Evolutionary conservation across 2,329 filamentous ascomycete species (phyloP), one percentile per base, ranked within the genome.

Genomic region (Penicillium psychrosexuale): DNA sequence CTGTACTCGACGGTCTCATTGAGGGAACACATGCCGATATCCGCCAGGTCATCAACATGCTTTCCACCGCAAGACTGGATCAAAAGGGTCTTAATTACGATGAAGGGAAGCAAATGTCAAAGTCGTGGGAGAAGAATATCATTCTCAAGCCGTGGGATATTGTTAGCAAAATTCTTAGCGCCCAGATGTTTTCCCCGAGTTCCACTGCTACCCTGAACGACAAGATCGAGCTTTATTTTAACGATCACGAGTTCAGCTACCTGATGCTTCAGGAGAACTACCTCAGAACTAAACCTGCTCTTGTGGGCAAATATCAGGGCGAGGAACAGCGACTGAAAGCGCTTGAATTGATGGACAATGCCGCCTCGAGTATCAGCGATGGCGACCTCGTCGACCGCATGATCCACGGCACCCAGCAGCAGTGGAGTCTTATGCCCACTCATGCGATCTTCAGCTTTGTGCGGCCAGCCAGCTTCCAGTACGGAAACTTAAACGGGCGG

Each of bases 261-360:
- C 80, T 99, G 50, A 97, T 99, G 94, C 86, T 99, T 44, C 94
- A 99, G 71, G 95, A 99, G 73, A 99, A 99, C 69, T 99, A 99
- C 65, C 81, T 99, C 12, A 88, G 85, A 59, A 91, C 91, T 2
- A 90, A 86, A 57, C 94, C 94, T 3, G 81, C 86, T 57, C 80
- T 78, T 12, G 77, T 89, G 3, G 82, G 79, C 57, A 80, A 79
- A 19, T 87, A 86, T 69, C 79, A 79, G 37, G 84, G 82, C 55
- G 85, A 84, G 60, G 87, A 93, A 71, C 82, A 86, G 59, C 87
- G 84, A 28, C 77, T 97, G 51, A 96, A 96, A 72, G 77, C 85
- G n/a, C 81, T 99, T 8, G 91, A 97, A 72, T 79, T 97, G 8
- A 84, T 88, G 22, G 92, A 96, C 61, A 84, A 90, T 65, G 94